Percentiles rank a stretch among this genome's conserved stretches.
Evolutionary conservation across 306 rosid genomes (phyloP).

Genomic region (Sicyos edulis): DNA sequence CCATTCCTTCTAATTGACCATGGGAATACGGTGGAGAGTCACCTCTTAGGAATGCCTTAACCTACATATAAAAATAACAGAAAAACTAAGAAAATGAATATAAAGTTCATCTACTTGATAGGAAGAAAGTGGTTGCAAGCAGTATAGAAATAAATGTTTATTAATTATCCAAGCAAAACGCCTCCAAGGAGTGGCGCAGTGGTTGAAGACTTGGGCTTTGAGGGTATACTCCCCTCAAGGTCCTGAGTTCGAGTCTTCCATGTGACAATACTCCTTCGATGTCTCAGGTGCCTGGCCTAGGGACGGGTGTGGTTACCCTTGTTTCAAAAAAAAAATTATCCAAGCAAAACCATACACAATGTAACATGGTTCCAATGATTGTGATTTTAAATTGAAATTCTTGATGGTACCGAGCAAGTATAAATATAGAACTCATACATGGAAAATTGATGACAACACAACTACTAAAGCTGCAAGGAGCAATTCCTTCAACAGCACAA

Average conservation of each 20-base stretch:
- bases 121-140: slow-evolving; percentile 14
- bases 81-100: neutral
- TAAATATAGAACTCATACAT: neutral
- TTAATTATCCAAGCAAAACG: slow-evolving; percentile 1
- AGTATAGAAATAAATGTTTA: neutral
- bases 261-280: too few relatives aligned
- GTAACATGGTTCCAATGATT: neutral
- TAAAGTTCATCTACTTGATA: neutral
- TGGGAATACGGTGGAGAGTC: slow-evolving; percentile 67
- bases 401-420: neutral
- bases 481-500: neutral
- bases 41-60: slow-evolving; percentile 76
- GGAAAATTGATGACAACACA: neutral
- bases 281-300: too few relatives aligned
- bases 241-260: too few relatives aligned
- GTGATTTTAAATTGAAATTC: slow-evolving; percentile 1
- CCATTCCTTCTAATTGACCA: slow-evolving; percentile 77
- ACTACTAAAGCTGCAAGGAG: neutral
- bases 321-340: too few relatives aligned
- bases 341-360: slow-evolving; percentile 7
- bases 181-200: too few relatives aligned
- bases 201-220: too few relatives aligned
- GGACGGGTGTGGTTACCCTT: too few relatives aligned
- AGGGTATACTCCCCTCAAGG: too few relatives aligned
- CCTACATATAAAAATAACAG: slow-evolving; percentile 31